Conservation (phyloP, 2,329 filamentous ascomycete genomes). For the Fusarium redolens region DNA sequence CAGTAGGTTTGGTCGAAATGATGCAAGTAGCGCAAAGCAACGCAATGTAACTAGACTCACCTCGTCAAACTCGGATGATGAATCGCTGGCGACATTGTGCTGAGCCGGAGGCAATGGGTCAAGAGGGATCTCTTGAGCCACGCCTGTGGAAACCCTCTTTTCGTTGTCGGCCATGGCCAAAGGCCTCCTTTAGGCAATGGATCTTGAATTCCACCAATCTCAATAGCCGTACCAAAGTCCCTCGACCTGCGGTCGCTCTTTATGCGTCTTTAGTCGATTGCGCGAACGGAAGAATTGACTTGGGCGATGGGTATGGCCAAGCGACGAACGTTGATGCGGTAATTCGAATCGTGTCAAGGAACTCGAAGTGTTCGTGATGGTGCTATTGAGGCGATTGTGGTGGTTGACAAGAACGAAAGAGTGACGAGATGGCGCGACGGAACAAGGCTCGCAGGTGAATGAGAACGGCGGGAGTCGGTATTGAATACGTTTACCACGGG, state of each 20-base stretch:
- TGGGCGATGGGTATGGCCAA: neutral
- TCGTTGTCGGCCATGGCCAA: conserved; percentile 49
- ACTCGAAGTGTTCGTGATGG: neutral
- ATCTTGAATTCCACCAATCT: conserved; percentile 39
- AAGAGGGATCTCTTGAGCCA: conserved; percentile 34
- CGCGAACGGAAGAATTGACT: conserved; percentile 10
- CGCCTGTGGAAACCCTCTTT: conserved; percentile 41
- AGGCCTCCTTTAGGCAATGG: conserved; percentile 32
- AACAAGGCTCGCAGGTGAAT: neutral
- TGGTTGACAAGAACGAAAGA: conserved; percentile 4
- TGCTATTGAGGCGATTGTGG: neutral
- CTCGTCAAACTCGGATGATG: conserved; percentile 44
- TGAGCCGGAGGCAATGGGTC: conserved; percentile 31
- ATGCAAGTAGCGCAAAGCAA: neutral
- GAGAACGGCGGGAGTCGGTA: conserved; percentile 13
- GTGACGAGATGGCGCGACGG: conserved; percentile 3
- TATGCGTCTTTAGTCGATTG: conserved; percentile 6
- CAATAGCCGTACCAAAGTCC: conserved; percentile 3
- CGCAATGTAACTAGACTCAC: conserved; percentile 25
- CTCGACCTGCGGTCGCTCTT: conserved; percentile 19
- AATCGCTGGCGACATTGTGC: conserved; percentile 31
- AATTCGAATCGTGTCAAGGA: conserved; percentile 5
- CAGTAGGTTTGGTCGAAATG: neutral
- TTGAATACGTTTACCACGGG: conserved; percentile 9
- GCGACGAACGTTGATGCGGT: neutral